Evolutionary conservation across 495 filamentous ascomycete genomes (phyloP), one percentile per base, ranked within the genome.

Genomic region (Aspergillus mulundensis): DNA sequence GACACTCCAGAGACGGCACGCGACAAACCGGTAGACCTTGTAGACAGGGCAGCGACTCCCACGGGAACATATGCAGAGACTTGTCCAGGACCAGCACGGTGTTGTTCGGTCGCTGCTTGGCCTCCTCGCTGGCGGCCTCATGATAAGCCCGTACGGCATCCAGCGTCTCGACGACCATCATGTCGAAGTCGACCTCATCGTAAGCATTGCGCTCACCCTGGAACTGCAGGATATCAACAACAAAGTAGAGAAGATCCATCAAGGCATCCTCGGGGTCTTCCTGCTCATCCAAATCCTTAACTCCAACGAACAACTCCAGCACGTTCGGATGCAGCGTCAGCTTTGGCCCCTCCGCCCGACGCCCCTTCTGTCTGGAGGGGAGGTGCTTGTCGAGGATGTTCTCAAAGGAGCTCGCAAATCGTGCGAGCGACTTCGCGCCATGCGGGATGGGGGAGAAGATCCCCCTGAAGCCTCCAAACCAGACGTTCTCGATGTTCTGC

Each of bases 111-210:
- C 83, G 85, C 61, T 87, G 87, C 2, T 73, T 72, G 3, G 68
- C 60, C 28, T 81, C 68, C 11, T 72, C 64, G 14, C 70, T 72
- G 7, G 70, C 72, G 21, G 77, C 77, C 21, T 83, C 78, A 61
- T 98, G 86, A 62, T 97, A 96, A 1, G 81, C 75, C 23, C 85
- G 79, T 16, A 97, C 71, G 5, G 90, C 89, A 66, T 95, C 90
- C 7, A 86, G 78, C 1, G 88, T 89, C 38, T 94, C 90, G 16
- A 97, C 77, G 15, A 88, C 83, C 78, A 97, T 91, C 68, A 84
- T 80, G 63, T 98, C 94, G 60, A 96, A 93, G 66, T 98, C 92
- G 62, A 98, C 87, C 73, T 98, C 94, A 65, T 97, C 95, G 73
- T 96, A 97, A 2, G 95, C 94, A 68, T 97, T 97, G 28, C 85